Evolutionary conservation across 352 stramenopile species (phyloP).

Genomic region (Globisporangium takayamanum): DNA sequence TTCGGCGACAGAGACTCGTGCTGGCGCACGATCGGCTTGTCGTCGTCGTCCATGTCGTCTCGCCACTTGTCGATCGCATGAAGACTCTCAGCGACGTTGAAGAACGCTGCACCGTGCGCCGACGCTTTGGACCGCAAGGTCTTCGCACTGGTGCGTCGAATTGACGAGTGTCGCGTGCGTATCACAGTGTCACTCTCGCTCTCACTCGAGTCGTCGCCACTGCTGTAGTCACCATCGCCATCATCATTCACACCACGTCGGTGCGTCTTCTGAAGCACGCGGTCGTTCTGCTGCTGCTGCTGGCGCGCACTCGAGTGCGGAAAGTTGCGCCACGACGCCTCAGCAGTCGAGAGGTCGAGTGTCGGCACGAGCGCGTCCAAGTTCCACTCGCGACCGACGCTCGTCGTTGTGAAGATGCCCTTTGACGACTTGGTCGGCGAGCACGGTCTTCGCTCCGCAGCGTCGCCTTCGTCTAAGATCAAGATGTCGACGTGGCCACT

Average conservation of each 20-base stretch:
- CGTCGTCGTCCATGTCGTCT: conserved; percentile 57
- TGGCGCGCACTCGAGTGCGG: conserved; percentile 18
- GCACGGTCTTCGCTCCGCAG: conserved; percentile 25
- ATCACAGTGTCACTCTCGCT: conserved; percentile 34
- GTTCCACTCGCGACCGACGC: conserved; percentile 43
- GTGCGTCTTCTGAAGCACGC: conserved; percentile 20
- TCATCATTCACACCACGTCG: conserved; percentile 11
- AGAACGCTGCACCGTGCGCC: conserved; percentile 30
- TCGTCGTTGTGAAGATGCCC: conserved; percentile 34
- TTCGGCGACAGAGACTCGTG: conserved; percentile 23
- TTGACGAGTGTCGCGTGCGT: too few species aligned
- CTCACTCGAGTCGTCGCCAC: conserved; percentile 17
- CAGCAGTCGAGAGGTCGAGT: conserved; percentile 38
- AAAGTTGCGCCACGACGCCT: conserved; percentile 22
- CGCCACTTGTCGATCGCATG: conserved; percentile 69
- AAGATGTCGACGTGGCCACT: conserved; percentile 41
- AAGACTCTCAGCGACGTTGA: conserved; percentile 68
- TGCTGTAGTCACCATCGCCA: conserved; percentile 1
- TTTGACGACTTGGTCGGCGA: conserved; percentile 44
- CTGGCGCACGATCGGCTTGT: conserved; percentile 21
- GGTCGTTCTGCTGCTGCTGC: conserved; percentile 30
- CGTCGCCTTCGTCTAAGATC: conserved; percentile 43
- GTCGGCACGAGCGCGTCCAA: conserved; percentile 47
- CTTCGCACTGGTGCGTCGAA: too few species aligned
- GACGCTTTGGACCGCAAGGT: conserved; percentile 17